Base-by-base conservation (phyloP, 176 grass and related monocot species). In the Aegilops longissima region DNA sequence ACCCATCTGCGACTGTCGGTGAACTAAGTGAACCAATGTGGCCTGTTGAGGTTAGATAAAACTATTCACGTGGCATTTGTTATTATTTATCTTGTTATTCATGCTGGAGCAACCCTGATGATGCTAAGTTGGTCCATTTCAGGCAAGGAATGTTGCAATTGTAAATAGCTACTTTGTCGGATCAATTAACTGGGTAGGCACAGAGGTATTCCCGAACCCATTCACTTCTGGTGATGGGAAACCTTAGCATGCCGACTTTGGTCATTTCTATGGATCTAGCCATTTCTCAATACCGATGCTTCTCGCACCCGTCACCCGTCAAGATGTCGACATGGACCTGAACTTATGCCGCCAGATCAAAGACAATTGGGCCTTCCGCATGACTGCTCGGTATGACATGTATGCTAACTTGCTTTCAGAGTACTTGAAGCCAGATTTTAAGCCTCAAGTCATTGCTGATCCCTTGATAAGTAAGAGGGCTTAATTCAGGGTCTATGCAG, bases 11-110 rank as follows among this genome's bases (percentile, higher is more conserved):
- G 3, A 96, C 97, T 6, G 97, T 99, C 67, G 97, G 97, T 82
- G 92, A 99, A 93, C 90, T 99, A n/a, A 99, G 97, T 83, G 97
- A 96, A 82, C 97, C 97, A 80, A 99, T 99, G 92, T 96, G 97
- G 94, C 90, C 97, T 11, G 90, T 99, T 80, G 97, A 99, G 97
- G 97, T 96, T 49, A 82, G 74, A 90, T 44, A 84, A 87, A 84
- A 73, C 45, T 74, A 39, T 44, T 71, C 73, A 61, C 31, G 4
- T 44, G 13, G 42, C 45, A 69, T 68, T 68, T 10, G 10, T 65
- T 34, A 23, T 47, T 23, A n/a, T 69, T 66, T 54, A 21, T 77
- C 7, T 23, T 77, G 4, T 67, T 56, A 11, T 68, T 56, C 61
- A 52, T n/a, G 9, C 13, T 54, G 44, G 23, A 76, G 25, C 25